phyloP scores from a whole-genome alignment of 2,329 filamentous ascomycete species.

The Colletotrichum chlorophyti region DNA sequence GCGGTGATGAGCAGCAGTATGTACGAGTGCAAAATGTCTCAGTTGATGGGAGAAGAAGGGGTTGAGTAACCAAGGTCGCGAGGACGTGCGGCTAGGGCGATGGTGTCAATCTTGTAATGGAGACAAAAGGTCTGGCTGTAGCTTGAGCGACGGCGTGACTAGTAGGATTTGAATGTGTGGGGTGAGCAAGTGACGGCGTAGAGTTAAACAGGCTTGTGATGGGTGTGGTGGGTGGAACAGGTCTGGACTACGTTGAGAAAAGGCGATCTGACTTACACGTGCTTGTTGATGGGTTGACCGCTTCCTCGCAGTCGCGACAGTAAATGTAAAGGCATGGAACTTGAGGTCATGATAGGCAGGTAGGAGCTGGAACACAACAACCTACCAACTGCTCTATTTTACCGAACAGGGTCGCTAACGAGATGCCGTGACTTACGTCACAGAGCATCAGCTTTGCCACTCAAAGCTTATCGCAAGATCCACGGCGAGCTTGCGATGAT shows the following conservation, averaged over 20 bases:
- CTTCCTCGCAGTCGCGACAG: not conserved
- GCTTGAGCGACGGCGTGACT: slow-evolving; percentile 1
- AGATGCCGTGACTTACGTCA: slow-evolving; percentile 17
- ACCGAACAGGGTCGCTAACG: not conserved
- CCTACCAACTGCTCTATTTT: too few species aligned
- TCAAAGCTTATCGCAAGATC: slow-evolving; percentile 10
- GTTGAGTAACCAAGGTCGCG: not conserved
- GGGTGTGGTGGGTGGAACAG: not conserved
- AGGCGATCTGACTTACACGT: slow-evolving; percentile 15
- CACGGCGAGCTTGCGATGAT: not conserved
- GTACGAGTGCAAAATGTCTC: too few species aligned
- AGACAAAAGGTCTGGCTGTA: too few species aligned
- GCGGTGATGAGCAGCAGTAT: not conserved
- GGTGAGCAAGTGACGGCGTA: not conserved
- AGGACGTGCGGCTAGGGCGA: too few species aligned
- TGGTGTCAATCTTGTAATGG: not conserved
- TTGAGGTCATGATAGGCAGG: not conserved
- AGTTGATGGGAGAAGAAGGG: not conserved
- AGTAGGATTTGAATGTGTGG: not conserved
- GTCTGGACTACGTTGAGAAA: slow-evolving; percentile 10
- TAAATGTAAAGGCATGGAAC: too few species aligned
- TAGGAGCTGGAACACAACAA: slow-evolving; percentile 8
- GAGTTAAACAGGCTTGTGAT: slow-evolving; percentile 4
- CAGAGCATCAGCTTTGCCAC: not conserved
- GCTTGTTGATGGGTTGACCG: slow-evolving; percentile 13